Conservation (phyloP, 345 rosid genomes). For the Salix viminalis region DNA sequence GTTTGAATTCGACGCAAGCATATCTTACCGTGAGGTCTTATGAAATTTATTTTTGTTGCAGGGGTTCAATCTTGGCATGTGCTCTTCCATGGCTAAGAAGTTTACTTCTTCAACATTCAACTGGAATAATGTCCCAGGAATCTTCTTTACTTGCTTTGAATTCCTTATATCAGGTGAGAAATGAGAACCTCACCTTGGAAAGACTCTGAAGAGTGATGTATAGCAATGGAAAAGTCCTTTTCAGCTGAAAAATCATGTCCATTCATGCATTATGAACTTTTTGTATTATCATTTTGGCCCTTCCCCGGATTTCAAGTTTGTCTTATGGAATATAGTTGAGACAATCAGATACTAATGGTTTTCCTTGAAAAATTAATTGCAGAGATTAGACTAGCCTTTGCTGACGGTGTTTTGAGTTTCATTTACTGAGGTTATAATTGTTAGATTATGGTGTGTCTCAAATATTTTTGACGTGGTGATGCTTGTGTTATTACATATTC, state of each 20-base stretch:
- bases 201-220: background rate
- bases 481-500: background rate
- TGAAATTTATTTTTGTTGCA: slow-evolving; percentile 20
- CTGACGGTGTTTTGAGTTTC: background rate
- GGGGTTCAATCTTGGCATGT: slow-evolving; percentile 88
- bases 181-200: background rate
- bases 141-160: slow-evolving; percentile 66
- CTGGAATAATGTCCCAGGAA: slow-evolving; percentile 79
- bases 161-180: slow-evolving; percentile 76
- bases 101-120: slow-evolving; percentile 78
- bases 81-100: slow-evolving; percentile 85
- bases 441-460: background rate
- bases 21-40: background rate
- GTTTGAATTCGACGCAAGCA: background rate
- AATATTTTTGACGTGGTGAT: background rate
- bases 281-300: background rate
- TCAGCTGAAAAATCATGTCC: background rate
- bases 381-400: background rate
- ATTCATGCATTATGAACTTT: background rate
- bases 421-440: background rate
- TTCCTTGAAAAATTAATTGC: background rate
- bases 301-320: background rate
- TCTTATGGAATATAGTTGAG: background rate
- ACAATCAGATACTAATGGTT: background rate
- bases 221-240: background rate